phyloP scores from a whole-genome alignment of 129 eudicot species.

The Logfia minima region DNA sequence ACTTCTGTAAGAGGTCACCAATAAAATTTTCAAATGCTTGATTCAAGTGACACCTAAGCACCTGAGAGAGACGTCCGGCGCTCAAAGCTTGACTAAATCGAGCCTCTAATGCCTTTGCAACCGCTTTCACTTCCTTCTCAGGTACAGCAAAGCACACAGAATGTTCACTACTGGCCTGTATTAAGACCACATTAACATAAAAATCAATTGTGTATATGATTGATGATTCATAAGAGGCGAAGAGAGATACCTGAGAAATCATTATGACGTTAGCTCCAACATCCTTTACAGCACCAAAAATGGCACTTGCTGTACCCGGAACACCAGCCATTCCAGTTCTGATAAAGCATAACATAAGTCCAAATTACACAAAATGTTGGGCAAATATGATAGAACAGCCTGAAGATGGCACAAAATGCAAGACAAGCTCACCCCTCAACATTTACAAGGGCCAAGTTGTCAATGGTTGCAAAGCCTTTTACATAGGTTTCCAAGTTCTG shows the following conservation, averaged over 20 bases:
- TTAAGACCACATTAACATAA: conserved; percentile 16
- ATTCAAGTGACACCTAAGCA: conserved; percentile 19
- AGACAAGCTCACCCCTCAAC: conserved; percentile 87
- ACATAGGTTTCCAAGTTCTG: conserved; percentile 55
- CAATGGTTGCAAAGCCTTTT: conserved; percentile 99
- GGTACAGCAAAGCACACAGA: conserved; percentile 99
- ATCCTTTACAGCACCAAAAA: conserved; percentile 86
- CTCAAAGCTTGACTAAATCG: conserved; percentile 87
- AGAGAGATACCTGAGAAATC: conserved; percentile 82
- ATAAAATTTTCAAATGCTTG: background rate
- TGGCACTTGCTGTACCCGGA: conserved; percentile 98
- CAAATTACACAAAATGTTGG: conserved; percentile 19
- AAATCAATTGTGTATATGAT: background rate
- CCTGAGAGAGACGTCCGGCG: conserved; percentile 99
- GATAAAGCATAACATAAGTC: conserved; percentile 31
- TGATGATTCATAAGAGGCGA: background rate
- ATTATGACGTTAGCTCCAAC: conserved; percentile 97
- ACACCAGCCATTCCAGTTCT: conserved; percentile 99
- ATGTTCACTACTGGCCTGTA: conserved; percentile 97
- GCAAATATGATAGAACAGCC: background rate
- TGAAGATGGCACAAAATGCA: conserved; percentile 12
- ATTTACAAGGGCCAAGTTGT: conserved; percentile 90
- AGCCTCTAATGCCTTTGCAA: conserved; percentile 80
- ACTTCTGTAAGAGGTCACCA: conserved; percentile 13
- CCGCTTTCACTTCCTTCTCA: conserved; percentile 88